Evolutionary conservation across 2,329 filamentous ascomycete species (phyloP).

Genomic region (Scedosporium dehoogii): DNA sequence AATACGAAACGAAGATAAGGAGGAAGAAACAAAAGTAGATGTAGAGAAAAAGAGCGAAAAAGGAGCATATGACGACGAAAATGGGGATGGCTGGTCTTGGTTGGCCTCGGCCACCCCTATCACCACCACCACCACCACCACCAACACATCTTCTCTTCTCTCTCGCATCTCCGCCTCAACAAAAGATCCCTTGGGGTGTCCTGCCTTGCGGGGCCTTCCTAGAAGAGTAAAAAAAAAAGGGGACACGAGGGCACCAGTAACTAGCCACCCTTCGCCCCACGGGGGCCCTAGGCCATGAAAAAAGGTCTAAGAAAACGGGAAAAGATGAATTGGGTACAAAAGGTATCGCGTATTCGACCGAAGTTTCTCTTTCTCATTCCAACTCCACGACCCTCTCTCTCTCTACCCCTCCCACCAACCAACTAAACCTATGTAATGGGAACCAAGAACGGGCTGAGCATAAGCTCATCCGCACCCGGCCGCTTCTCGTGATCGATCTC

Average conservation of each 20-base stretch:
- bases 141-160: neutral
- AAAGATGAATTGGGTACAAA: neutral
- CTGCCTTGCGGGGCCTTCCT: neutral
- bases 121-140: too few relatives aligned
- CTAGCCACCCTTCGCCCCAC: too few relatives aligned
- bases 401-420: neutral
- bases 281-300: neutral
- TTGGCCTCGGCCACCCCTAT: neutral
- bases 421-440: slow-evolving; percentile 55
- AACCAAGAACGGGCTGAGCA: slow-evolving; percentile 72
- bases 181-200: neutral
- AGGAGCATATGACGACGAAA: neutral
- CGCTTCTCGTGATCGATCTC: slow-evolving; percentile 90
- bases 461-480: slow-evolving; percentile 83
- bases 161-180: neutral
- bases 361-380: neutral
- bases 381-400: neutral
- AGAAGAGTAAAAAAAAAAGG: slow-evolving; percentile 2
- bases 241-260: neutral
- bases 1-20: neutral
- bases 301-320: neutral
- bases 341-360: neutral
- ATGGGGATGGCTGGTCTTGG: neutral
- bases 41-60: slow-evolving; percentile 1
- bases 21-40: slow-evolving; percentile 3